Evolutionary conservation across 192 early-diverging fungal genomes (phyloP), one percentile per base, ranked within the genome.

Genomic region (Allomyces macrogynus): DNA sequence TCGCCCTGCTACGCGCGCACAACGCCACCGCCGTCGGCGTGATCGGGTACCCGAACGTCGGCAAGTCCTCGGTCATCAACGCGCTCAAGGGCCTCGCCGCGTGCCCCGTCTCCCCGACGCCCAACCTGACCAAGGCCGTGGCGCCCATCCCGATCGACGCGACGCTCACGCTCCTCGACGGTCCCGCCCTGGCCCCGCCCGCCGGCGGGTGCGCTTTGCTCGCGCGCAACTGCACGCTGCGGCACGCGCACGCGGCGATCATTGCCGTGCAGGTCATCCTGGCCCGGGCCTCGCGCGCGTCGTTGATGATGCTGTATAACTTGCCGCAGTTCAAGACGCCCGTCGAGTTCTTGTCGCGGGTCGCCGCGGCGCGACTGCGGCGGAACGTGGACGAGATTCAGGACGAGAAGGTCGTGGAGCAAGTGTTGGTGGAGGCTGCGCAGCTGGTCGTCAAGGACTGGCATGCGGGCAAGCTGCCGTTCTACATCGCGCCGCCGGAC

Each of bases 41-140:
- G 62, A 91, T 97, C 61, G 96, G 96, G 40, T 99, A 99, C 74
- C 96, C 96, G 63, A 99, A 99, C 78, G 96, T 99, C 62, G 96
- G 96, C 74, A 99, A 99, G 77, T 93, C 90, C 25, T 94, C 90
- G 61, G 97, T 93, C 25, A 89, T 99, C 73, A 99, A 99, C 78
- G 91, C 95, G 18, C 79, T 99, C 26, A 82, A 93, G 62, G 95
- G 95, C 11, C 81, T 91, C 32, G 93, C 93, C 68, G 78, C 83
- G 61, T 95, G 97, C 32, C 88, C 95, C 8, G 93, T 99, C n/a
- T 88, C 89, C 16, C 80, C 96, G 27, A 99, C 94, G 23, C 96
- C 96, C 23, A 95, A 95, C 68, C 96, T 96, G 70, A 99, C 96
- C 65, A 97, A 97, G 79, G 93, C 97, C 73, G 97, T 99, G 77